Conservation (phyloP, 2,329 filamentous ascomycete species). For the Sporothrix luriei region DNA sequence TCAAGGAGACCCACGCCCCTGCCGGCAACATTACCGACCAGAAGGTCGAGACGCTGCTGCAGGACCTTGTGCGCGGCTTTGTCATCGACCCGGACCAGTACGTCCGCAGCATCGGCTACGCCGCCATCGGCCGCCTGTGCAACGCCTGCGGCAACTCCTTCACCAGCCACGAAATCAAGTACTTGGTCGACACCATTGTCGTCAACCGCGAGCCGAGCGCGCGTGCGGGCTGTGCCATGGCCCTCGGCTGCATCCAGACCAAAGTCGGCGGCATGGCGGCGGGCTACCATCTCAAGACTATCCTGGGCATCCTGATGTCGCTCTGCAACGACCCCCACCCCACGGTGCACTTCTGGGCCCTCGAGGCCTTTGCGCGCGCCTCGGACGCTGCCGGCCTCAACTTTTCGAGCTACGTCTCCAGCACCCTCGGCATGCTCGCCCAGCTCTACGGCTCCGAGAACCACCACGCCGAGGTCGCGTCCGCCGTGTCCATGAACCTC, state of each 20-base stretch:
- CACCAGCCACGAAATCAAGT: constrained; percentile 83
- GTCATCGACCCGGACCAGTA: constrained; percentile 82
- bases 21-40: constrained; percentile 72
- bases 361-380: constrained; percentile 83
- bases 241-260: constrained; percentile 88
- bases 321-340: constrained; percentile 94
- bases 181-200: constrained; percentile 90
- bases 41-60: constrained; percentile 80
- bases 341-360: constrained; percentile 92
- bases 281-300: constrained; percentile 93
- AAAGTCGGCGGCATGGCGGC: constrained; percentile 98
- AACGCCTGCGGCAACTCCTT: constrained; percentile 81
- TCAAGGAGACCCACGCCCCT: constrained; percentile 74
- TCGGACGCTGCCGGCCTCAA: constrained; percentile 90
- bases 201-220: constrained; percentile 90
- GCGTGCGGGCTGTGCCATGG: constrained; percentile 90
- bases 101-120: constrained; percentile 81
- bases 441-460: constrained; percentile 91
- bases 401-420: constrained; percentile 87
- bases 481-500: constrained; percentile 82
- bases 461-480: constrained; percentile 81
- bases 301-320: constrained; percentile 97
- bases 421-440: constrained; percentile 88
- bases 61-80: constrained; percentile 72
- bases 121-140: constrained; percentile 83